Evolutionary conservation across 345 rosid species (phyloP).

Genomic region (Eucalyptus regnans): DNA sequence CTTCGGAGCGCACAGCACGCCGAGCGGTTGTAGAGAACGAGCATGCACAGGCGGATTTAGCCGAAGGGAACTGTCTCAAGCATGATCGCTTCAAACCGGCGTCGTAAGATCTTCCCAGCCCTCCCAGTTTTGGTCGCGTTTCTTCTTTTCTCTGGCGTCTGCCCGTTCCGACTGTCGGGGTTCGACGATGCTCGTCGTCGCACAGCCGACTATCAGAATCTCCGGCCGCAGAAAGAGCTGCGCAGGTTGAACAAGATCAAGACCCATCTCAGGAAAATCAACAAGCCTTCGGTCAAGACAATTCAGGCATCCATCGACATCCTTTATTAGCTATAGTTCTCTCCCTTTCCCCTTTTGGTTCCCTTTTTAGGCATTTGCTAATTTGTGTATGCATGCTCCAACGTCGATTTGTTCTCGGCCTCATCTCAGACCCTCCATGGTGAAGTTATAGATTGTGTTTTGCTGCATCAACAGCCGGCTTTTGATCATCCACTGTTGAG

Average conservation of each 20-base stretch:
- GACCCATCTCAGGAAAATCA: slow-evolving; percentile 64
- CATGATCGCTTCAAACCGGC: background rate
- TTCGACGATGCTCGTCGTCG: background rate
- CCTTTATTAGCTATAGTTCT: background rate
- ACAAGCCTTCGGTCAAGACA: slow-evolving; percentile 78
- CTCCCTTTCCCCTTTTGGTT: background rate
- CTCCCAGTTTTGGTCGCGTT: background rate
- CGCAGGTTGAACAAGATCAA: slow-evolving; percentile 37
- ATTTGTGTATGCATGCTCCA: background rate
- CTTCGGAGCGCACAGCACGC: background rate
- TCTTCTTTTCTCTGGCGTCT: background rate
- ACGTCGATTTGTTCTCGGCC: background rate
- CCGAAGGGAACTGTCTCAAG: background rate
- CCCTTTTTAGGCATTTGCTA: background rate
- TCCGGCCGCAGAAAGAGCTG: slow-evolving; percentile 51
- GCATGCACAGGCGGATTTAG: background rate
- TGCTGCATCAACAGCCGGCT: slow-evolving; percentile 74
- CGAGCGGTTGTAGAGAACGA: background rate
- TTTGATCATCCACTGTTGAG: slow-evolving; percentile 75
- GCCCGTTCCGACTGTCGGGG: background rate
- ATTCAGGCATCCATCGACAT: slow-evolving; percentile 38
- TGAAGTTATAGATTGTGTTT: slow-evolving; percentile 77
- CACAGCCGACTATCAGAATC: slow-evolving; percentile 27
- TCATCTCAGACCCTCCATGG: slow-evolving; percentile 76
- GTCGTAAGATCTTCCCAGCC: background rate